Base-by-base conservation (phyloP, 2,329 filamentous ascomycete genomes). In the Fusarium sp. region DNA sequence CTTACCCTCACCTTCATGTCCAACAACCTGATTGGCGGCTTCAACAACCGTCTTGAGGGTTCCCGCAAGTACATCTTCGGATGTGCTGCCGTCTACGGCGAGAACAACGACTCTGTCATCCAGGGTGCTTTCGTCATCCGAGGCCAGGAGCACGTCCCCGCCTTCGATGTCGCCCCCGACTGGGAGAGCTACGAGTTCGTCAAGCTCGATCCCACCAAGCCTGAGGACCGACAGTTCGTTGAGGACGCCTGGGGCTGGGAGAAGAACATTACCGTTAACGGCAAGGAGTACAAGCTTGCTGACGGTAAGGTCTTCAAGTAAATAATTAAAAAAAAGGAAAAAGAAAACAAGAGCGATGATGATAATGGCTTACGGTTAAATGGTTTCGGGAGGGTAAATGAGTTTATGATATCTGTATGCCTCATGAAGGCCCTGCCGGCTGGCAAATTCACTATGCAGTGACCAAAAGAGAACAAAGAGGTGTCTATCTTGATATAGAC, bases 241-340 rank as follows among this genome's bases (percentile, higher is more conserved):
- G 89, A 96, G 78, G 89, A 92, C 79, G 86, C 91, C 83, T 99
- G 96, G 96, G 86, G 89, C 68, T 97, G 94, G 92, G 96, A 98
- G 82, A 92, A 93, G 85, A 90, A 92, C 72, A 84, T 94, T 77
- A 84, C 83, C 71, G 87, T 93, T 77, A 83, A 91, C 77, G 95
- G 92, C 86, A 97, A 98, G 92, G 88, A 90, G 79, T 96, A 94
- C 84, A 84, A 89, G 81, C 93, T 91, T 85, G 92, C 92, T 78
- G 91, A 93, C 77, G 96, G 96, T 81, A 97, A 98, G 90, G 94
- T 98, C 81, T 98, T 97, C 92, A 98, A 98, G 89, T 98, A 97
- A 88, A 77, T 73, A 65, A 69, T 62, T 73, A 65, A 49, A 65
- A 49, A 48, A 61, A 48, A 48, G n/a, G 44, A 60, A 60, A 64